A percentile compares a stretch with the other conserved stretches of the same genome.
Evolutionary conservation across 495 filamentous ascomycete genomes (phyloP).

Genomic region (Trypethelium eluteriae): DNA sequence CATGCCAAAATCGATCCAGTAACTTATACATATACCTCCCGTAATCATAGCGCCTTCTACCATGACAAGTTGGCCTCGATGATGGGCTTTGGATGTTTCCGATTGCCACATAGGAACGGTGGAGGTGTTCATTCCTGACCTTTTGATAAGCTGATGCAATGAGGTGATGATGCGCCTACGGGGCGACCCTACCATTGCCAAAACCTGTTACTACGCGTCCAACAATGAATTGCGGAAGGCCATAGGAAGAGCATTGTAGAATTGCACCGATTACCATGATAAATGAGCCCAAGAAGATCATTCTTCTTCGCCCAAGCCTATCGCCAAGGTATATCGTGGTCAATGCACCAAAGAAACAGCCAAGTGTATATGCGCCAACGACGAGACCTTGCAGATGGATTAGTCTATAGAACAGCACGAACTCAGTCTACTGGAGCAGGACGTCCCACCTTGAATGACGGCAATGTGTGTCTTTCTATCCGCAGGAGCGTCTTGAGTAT

Average conservation of each 20-base stretch:
- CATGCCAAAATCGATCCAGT: conserved; percentile 42
- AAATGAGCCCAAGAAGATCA: conserved; percentile 24
- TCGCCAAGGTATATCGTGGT: conserved; percentile 18
- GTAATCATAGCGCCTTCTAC: conserved; percentile 35
- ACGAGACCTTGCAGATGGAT: conserved; percentile 6
- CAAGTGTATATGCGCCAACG: conserved; percentile 22
- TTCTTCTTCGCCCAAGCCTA: conserved; percentile 17
- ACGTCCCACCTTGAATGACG: neutral
- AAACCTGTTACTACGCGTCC: conserved; percentile 26
- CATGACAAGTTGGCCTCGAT: conserved; percentile 36
- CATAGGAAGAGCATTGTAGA: conserved; percentile 24
- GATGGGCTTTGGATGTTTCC: conserved; percentile 63
- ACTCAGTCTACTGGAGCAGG: neutral
- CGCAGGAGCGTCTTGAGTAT: conserved; percentile 12
- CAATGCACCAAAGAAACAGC: conserved; percentile 21
- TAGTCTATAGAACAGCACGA: neutral
- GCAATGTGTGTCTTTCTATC: neutral
- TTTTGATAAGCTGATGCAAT: conserved; percentile 11
- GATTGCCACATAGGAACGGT: conserved; percentile 72
- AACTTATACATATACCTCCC: conserved; percentile 32
- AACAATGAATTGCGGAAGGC: conserved; percentile 25
- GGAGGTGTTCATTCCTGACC: conserved; percentile 46
- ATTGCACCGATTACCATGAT: conserved; percentile 25
- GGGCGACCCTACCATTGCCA: conserved; percentile 38
- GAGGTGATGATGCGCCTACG: too few species aligned